Evolutionary conservation across 352 stramenopile genomes (phyloP), one percentile per base, ranked within the genome.

Genomic region (Globisporangium sylvaticum): DNA sequence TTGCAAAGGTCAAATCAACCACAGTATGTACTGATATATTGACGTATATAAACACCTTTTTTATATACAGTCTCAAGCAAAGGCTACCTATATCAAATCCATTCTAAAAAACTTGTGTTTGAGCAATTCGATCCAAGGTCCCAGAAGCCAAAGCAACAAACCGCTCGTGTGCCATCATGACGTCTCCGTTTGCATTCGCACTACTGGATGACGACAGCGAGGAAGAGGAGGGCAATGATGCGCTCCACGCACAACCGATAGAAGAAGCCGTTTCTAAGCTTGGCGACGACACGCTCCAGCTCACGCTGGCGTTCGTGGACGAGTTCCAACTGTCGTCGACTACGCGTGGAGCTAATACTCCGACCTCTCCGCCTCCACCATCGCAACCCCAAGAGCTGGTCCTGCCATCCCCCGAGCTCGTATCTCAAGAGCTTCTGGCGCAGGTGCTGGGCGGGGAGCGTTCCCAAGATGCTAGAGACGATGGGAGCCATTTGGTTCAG

Each of bases 271-370:
- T 7, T 32, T 32, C 3, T 32, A 3, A 8, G 29, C 29, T 32
- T 32, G 29, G 53, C 12, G 24, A 67, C 20, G 62, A 61, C 53
- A 32, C 62, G 9, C 52, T 68, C 39, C 25, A 56, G 37, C 22
- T 56, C 29, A 34, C 62, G 18, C 52, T 68, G 53, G 29, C 42
- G 34, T 68, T 68, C 62, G 37, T 68, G 52, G 62, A 68, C 31
- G 62, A 60, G 9, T 68, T 65, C 29, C 39, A 65, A 18, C 34
- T 39, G 7, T 39, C 57, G 2, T 25, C 52, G 27, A 20, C 48
- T 18, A 18, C 48, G 32, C 32, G 8, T 39, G 32, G 8, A 39
- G 7, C 7, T n/a, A n/a, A n/a, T 10, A 14, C 32, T 10, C 9
- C 32, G 32, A 39, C 8, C 9, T 10, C 24, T 18, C 14, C n/a